phyloP scores from a whole-genome alignment of 129 eudicot species.

The Lactuca sativa region DNA sequence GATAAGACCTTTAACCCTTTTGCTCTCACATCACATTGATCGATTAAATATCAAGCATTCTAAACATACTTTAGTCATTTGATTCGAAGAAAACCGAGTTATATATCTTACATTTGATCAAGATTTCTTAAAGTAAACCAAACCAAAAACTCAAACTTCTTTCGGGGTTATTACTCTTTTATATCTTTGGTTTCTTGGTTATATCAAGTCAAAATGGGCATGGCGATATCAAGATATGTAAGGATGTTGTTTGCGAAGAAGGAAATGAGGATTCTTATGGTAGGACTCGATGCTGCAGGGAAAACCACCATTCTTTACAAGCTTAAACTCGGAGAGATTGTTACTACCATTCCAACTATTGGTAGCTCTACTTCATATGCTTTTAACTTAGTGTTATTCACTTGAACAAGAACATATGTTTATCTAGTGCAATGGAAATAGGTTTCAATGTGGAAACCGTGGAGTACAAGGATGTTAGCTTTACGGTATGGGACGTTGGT shows the following conservation, averaged over 20 bases:
- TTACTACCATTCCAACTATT: constrained; percentile 73
- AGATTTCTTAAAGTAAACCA: not conserved
- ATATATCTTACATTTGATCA: not conserved
- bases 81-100: constrained; percentile 6
- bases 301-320: constrained; percentile 76
- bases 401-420: not conserved
- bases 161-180: not conserved
- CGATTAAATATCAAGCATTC: not conserved
- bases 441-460: constrained; percentile 80
- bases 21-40: not conserved
- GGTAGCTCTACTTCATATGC: constrained; percentile 33
- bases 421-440: constrained; percentile 16
- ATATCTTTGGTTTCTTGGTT: not conserved
- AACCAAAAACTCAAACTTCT: not conserved
- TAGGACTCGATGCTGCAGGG: constrained; percentile 80
- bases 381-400: not conserved
- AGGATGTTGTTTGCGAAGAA: constrained; percentile 61
- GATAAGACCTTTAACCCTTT: constrained; percentile 9
- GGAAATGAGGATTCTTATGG: constrained; percentile 82
- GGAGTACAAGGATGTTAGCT: constrained; percentile 69
- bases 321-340: constrained; percentile 72
- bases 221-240: constrained; percentile 44
- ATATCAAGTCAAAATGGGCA: constrained; percentile 41
- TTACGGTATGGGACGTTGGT: constrained; percentile 79
- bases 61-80: constrained; percentile 1